phyloP scores from a whole-genome alignment of 108 stramenopile species.

The Thalassiosira profunda region DNA sequence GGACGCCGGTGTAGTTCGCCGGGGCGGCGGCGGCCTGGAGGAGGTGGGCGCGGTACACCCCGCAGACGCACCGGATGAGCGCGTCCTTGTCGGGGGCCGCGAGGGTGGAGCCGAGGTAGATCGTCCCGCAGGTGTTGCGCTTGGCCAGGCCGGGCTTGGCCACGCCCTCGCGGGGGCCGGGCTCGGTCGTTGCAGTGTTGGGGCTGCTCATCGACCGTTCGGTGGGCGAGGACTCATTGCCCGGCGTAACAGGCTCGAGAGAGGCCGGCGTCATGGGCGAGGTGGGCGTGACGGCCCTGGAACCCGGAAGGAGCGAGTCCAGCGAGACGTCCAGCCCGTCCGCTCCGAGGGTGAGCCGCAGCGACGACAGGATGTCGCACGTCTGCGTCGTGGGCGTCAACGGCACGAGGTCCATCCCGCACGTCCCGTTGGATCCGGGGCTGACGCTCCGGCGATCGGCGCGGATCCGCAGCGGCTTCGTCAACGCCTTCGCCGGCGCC shows the following conservation, averaged over 20 bases:
- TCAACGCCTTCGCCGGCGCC: background rate
- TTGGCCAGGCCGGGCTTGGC: slow-evolving; percentile 53
- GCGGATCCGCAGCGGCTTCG: background rate
- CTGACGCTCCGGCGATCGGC: background rate
- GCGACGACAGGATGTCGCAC: slow-evolving; percentile 26
- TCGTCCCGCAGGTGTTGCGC: slow-evolving; percentile 93
- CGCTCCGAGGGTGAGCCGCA: slow-evolving; percentile 28
- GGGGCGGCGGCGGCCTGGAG: too few relatives aligned
- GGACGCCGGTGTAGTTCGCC: background rate
- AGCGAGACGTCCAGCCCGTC: slow-evolving; percentile 27
- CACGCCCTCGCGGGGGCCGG: background rate
- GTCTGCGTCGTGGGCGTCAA: slow-evolving; percentile 18
- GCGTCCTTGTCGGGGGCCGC: slow-evolving; percentile 95
- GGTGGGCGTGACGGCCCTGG: background rate
- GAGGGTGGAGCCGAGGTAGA: slow-evolving; percentile 90
- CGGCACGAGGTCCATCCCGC: background rate
- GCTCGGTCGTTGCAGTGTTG: background rate
- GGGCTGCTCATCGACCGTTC: background rate
- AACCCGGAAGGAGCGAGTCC: too few relatives aligned
- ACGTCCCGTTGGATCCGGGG: background rate
- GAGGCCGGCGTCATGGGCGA: slow-evolving; percentile 24
- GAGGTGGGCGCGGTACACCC: slow-evolving; percentile 92
- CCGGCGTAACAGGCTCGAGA: slow-evolving; percentile 1
- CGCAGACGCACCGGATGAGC: slow-evolving; percentile 95
- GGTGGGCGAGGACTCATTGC: too few relatives aligned